Conservation (phyloP, 2,329 filamentous ascomycete species). For the Cercospora sojina region DNA sequence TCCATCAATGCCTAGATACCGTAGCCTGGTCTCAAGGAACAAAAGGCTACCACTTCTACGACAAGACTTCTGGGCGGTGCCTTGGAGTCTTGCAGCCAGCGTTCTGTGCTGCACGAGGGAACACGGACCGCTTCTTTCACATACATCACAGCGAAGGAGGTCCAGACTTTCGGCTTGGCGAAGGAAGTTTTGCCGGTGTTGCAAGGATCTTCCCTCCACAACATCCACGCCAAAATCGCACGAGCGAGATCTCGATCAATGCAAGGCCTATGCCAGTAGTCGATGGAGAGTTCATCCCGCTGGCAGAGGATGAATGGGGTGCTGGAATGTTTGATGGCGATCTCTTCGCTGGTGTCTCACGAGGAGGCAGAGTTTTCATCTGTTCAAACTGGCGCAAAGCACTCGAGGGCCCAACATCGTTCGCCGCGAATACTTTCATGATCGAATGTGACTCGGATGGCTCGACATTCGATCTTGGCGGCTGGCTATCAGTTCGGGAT, state of each 20-base stretch:
- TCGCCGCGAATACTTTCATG: slow-evolving; percentile 33
- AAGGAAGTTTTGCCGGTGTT: background rate
- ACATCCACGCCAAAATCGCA: slow-evolving; percentile 6
- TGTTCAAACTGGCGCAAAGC: slow-evolving; percentile 45
- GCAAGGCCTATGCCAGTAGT: slow-evolving; percentile 21
- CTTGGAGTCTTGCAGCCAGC: slow-evolving; percentile 43
- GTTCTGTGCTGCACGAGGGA: slow-evolving; percentile 30
- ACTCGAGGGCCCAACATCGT: slow-evolving; percentile 25
- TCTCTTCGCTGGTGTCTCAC: slow-evolving; percentile 47
- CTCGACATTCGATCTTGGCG: slow-evolving; percentile 47
- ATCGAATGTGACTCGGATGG: slow-evolving; percentile 46
- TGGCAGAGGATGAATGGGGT: slow-evolving; percentile 49
- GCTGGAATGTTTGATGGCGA: slow-evolving; percentile 47
- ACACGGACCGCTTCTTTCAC: slow-evolving; percentile 32
- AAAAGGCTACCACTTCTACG: slow-evolving; percentile 46
- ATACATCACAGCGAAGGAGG: slow-evolving; percentile 32
- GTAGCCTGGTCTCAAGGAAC: slow-evolving; percentile 49
- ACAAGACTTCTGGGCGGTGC: slow-evolving; percentile 42
- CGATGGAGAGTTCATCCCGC: slow-evolving; percentile 19
- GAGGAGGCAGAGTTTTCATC: slow-evolving; percentile 46
- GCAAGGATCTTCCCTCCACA: background rate
- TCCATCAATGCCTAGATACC: slow-evolving; percentile 44
- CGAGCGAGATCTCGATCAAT: slow-evolving; percentile 24
- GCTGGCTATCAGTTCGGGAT: slow-evolving; percentile 48
- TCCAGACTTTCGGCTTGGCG: slow-evolving; percentile 25